Evolutionary conservation across 345 rosid species (phyloP).

Genomic region (Excoecaria cochinchinensis): DNA sequence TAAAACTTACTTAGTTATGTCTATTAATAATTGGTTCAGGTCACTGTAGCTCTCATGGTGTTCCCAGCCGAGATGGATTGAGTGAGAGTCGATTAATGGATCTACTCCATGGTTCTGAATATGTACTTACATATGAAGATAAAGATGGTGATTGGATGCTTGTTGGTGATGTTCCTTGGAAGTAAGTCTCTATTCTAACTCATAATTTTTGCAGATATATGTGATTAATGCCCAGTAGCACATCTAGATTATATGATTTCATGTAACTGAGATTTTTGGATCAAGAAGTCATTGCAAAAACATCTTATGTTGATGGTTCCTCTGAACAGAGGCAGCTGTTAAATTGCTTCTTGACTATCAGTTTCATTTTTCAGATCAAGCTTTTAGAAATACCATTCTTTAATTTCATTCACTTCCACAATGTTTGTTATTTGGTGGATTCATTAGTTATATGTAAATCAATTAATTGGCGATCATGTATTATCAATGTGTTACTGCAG

Average conservation of each 20-base stretch:
- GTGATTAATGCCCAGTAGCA: too few species aligned
- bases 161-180: conserved; percentile 31
- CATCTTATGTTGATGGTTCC: not conserved
- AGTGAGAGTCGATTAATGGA: conserved; percentile 51
- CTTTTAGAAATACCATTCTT: not conserved
- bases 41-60: conserved; percentile 56
- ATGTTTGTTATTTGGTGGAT: not conserved
- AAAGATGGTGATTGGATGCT: conserved; percentile 35
- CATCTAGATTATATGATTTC: too few species aligned
- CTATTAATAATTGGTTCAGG: conserved; percentile 36
- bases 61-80: conserved; percentile 46
- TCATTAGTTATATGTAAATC: not conserved
- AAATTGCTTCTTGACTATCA: not conserved
- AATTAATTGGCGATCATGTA: not conserved
- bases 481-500: too few species aligned
- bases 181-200: conserved; percentile 19
- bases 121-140: conserved; percentile 28
- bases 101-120: conserved; percentile 49
- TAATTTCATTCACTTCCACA: not conserved
- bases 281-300: not conserved
- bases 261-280: too few species aligned
- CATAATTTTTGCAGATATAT: too few species aligned
- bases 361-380: not conserved
- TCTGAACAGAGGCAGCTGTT: not conserved
- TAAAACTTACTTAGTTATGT: conserved; percentile 9